A percentile compares a stretch with the other conserved stretches of the same genome.
Evolutionary conservation across 257 asterid species (phyloP).

Genomic region (Solanum appendiculatum): DNA sequence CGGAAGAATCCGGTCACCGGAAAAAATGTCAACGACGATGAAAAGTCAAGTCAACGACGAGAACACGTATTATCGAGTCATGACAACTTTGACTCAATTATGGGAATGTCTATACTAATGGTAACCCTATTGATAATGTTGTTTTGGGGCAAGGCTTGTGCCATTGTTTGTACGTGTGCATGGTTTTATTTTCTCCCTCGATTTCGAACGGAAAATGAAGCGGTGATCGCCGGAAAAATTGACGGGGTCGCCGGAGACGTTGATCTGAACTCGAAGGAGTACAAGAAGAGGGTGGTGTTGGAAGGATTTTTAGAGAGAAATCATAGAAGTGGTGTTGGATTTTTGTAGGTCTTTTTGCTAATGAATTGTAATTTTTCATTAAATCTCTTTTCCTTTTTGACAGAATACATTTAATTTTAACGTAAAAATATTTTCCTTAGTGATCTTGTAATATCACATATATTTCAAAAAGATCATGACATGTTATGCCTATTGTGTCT

Average conservation of each 20-base stretch:
- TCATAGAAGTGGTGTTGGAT: background rate
- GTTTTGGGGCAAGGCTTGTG: conserved; percentile 30
- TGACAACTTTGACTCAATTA: conserved; percentile 7
- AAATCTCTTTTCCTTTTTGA: too few species aligned
- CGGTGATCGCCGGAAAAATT: background rate
- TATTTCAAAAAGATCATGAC: too few species aligned
- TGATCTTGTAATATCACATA: too few species aligned
- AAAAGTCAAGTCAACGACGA: background rate
- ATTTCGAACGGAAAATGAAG: background rate
- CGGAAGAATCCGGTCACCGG: background rate
- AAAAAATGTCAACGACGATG: background rate
- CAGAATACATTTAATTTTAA: too few species aligned
- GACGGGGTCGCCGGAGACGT: background rate
- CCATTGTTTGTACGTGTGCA: conserved; percentile 30
- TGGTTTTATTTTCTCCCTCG: conserved; percentile 21
- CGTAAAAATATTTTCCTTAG: too few species aligned
- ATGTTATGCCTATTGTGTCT: too few species aligned
- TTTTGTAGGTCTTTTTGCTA: background rate
- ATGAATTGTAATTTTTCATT: too few species aligned
- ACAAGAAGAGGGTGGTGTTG: conserved; percentile 28
- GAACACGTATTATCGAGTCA: background rate
- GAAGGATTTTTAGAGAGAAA: conserved; percentile 27
- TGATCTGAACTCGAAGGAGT: background rate
- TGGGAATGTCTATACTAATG: conserved; percentile 21
- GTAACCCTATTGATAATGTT: conserved; percentile 18